Evolutionary conservation across 2,329 filamentous ascomycete species (phyloP).

Genomic region (Trichoderma sp.): DNA sequence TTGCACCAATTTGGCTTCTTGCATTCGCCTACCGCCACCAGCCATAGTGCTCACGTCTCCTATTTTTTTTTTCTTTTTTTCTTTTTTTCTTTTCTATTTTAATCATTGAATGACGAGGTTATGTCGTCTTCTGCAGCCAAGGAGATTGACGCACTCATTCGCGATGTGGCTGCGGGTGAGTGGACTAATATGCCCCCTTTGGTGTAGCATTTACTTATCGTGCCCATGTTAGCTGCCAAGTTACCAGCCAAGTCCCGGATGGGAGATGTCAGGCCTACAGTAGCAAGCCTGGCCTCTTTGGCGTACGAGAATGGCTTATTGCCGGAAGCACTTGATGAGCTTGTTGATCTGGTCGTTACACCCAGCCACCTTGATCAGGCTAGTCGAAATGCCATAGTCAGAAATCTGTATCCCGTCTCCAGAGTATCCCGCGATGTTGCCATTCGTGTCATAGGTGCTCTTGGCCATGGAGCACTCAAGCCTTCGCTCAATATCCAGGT

Average conservation of each 20-base stretch:
- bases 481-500: conserved; percentile 71
- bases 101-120: background rate
- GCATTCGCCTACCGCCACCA: background rate
- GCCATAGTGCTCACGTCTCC: background rate
- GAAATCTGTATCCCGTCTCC: conserved; percentile 73
- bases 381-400: conserved; percentile 67
- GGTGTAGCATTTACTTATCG: background rate
- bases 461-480: conserved; percentile 78
- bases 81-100: background rate
- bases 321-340: conserved; percentile 57
- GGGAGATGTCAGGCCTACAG: conserved; percentile 61
- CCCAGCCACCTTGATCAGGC: conserved; percentile 75
- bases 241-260: conserved; percentile 66
- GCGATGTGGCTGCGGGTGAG: conserved; percentile 41
- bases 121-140: conserved; percentile 31
- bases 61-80: background rate
- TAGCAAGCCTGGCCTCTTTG: conserved; percentile 63
- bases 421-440: conserved; percentile 62
- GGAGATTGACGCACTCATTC: conserved; percentile 41
- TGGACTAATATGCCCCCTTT: background rate
- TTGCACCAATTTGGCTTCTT: background rate
- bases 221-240: conserved; percentile 51
- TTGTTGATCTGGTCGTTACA: conserved; percentile 67
- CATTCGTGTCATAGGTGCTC: conserved; percentile 66
- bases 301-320: conserved; percentile 70